These are phyloP conservation scores for Fusarium dlaminii DNA, from an alignment of 2,329 filamentous ascomycete species.

Conservation along the genomic window DNA sequence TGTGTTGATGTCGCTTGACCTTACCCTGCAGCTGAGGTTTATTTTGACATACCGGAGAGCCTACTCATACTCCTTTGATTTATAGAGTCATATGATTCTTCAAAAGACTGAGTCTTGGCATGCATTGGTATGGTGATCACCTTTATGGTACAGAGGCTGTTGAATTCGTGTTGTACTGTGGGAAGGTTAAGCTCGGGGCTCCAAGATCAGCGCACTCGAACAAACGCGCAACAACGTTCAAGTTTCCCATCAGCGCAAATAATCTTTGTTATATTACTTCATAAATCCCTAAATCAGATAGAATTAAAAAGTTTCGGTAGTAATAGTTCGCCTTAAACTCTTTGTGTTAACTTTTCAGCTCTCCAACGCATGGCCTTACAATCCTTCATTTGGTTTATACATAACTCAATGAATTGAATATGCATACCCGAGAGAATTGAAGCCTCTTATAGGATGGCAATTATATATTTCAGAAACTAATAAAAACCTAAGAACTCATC, in stretches of 20 bases:
- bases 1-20: neutral
- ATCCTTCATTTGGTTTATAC: neutral
- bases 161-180: accelerated
- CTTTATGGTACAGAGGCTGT: accelerated
- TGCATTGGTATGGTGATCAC: accelerated
- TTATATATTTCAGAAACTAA: accelerated
- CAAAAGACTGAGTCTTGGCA: accelerated
- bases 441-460: accelerated
- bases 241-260: accelerated
- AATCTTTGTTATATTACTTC: accelerated
- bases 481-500: accelerated
- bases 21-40: neutral
- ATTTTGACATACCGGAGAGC: neutral
- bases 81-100: no score
- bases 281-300: accelerated
- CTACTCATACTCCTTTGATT: neutral
- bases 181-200: accelerated
- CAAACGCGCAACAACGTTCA: accelerated
- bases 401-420: accelerated
- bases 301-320: accelerated
- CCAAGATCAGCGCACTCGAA: no score
- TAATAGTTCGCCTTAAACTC: accelerated
- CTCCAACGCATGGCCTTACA: accelerated
- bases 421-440: accelerated
- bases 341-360: neutral